A percentile compares a stretch with the other conserved stretches of the same genome.
Conservation (phyloP, 345 rosid genomes). For the Hibiscus tridactylites region DNA sequence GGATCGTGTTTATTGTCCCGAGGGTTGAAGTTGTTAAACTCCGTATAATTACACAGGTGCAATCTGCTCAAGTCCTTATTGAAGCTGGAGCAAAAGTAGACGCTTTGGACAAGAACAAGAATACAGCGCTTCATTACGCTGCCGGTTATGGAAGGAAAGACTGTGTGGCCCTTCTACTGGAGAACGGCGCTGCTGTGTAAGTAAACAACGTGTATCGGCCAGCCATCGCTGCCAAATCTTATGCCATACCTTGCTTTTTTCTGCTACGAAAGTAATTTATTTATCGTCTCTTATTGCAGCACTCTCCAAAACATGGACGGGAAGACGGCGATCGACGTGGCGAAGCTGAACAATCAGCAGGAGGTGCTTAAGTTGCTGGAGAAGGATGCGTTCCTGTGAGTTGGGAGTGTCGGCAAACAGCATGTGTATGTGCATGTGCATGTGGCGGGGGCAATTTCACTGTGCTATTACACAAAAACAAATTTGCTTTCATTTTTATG, state of each 20-base stretch:
- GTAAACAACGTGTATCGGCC: conserved; percentile 11
- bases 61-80: conserved; percentile 77
- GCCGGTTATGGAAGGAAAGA: conserved; percentile 98
- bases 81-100: conserved; percentile 85
- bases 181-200: conserved; percentile 97
- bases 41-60: conserved; percentile 37
- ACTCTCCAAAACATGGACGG: conserved; percentile 94
- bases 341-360: conserved; percentile 84
- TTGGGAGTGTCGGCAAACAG: background rate
- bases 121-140: conserved; percentile 96
- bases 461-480: conserved; percentile 3
- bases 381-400: conserved; percentile 90
- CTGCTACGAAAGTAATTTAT: background rate
- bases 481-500: conserved; percentile 7
- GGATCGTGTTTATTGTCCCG: background rate
- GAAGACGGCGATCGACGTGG: conserved; percentile 92
- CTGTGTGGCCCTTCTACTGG: conserved; percentile 83
- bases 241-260: background rate
- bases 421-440: conserved; percentile 9
- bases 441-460: background rate
- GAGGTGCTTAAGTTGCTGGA: conserved; percentile 89
- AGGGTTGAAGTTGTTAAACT: background rate
- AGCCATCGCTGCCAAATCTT: background rate
- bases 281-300: conserved; percentile 24
- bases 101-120: conserved; percentile 92